Evolutionary conservation across 192 early-diverging fungal genomes (phyloP), one percentile per base, ranked within the genome.

Genomic region (Podila epicladia): DNA sequence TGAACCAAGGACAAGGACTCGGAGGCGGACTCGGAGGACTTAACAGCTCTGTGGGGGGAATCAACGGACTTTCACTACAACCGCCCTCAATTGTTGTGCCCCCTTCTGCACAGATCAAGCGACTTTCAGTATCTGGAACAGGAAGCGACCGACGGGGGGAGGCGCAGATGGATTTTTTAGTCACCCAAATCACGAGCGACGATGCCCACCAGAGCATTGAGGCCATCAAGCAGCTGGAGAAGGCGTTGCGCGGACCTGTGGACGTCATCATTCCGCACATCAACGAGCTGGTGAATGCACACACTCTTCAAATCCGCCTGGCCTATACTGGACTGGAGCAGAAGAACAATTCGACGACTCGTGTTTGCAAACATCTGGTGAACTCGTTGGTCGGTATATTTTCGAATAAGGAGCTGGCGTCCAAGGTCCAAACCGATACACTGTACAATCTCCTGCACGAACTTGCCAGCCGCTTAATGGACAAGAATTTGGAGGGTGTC

Each of bases 321-420:
- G 91, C 92, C 1, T 96, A 92, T 72, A 86, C 89, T 9, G 73
- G 85, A 12, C 67, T 89, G 15, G 88, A 93, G 71, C 69, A 85
- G 8, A 66, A 75, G 29, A 85, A 84, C 33, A 82, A 85, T 13
- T 65, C 84, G 4, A 85, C 91, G 11, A 85, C 82, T 41, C 83
- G 94, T 17, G 77, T 98, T 9, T 95, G 95, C 74, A 95, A 94
- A 84, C 91, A 95, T 62, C 75, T 95, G 15, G 86, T 94, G 48
- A 93, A 90, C 71, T 83, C 94, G 32, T 85, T 98, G 28, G 91
- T 96, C 7, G 84, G 90, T 15, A 73, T 97, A 29, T 99, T 98
- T 71, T 82, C 87, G 4, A 89, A 90, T 69, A 82, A 87, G 22
- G 83, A 89, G 17, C 78, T 96, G 55, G 94, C 96, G 1, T 66